Evolutionary conservation across 2,329 filamentous ascomycete genomes (phyloP), one percentile per base, ranked within the genome.

Genomic region (Clarireedia hainanense): DNA sequence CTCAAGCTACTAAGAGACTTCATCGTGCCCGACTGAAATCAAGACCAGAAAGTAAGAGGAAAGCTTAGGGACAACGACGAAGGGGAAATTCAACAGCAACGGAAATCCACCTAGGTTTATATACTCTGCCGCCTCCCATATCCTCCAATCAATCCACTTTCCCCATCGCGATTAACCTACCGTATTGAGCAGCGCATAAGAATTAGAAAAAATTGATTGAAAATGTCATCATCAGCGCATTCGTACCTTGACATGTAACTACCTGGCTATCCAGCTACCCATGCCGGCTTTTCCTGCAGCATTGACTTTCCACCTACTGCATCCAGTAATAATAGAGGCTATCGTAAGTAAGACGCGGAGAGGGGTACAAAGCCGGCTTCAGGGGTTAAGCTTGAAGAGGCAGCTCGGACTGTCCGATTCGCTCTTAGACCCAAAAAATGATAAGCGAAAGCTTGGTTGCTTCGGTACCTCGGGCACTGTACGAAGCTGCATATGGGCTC

Each of bases 341-440:
- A 20, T 42, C 15, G 17, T 7, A 42, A 14, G 6, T 12, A n/a
- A 15, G 5, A 30, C 5, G 15, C 15, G 6, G n/a, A 20, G 24
- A 48, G n/a, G 34, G 24, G 30, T 30, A 20, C 26, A 40, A 23
- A 24, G 42, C 15, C 15, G 34, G 27, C 30, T 45, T 42, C 17
- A 40, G 5, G 30, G 30, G 10, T 49, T 24, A 54, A 24, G 24
- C 52, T 49, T 17, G n/a, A 54, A 54, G 23, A n/a, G 52, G 52
- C 47, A 54, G 52, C 52, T 54, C 47, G 51, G 26, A 49, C 49
- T 9, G 34, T 24, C n/a, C 15, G 24, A 15, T 34, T 23, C n/a
- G 6, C 42, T 30, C 20, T 7, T 17, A 20, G 24, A 36, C 9
- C 17, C 27, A 20, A 14, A 5, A 20, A 15, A 10, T 48, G 51